Evolutionary conservation across 371 early-diverging fungal genomes (phyloP).

Genomic region (Smittium culicis): DNA sequence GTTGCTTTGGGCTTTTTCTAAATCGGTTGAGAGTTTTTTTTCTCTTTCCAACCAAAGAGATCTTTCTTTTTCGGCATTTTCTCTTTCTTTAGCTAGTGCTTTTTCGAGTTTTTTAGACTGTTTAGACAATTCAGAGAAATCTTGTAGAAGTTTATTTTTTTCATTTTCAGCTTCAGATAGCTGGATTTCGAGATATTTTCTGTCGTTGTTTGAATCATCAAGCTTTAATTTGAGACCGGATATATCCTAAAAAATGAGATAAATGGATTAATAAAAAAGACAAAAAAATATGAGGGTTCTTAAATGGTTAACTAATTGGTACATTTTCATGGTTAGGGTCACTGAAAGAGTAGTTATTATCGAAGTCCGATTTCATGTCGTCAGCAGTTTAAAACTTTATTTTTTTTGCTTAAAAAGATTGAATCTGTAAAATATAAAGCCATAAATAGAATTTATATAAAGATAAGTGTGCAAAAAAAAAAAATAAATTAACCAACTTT

Average conservation of each 20-base stretch:
- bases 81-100: neutral
- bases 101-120: neutral
- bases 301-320: no score
- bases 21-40: neutral
- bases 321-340: no score
- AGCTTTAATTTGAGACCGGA: neutral
- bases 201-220: neutral
- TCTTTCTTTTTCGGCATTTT: constrained; percentile 4
- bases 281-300: neutral
- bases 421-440: no score
- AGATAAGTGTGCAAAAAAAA: no score
- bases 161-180: neutral
- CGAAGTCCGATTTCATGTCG: no score
- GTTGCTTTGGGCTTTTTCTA: neutral
- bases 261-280: neutral
- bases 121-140: neutral
- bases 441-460: no score
- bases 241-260: neutral
- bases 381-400: no score
- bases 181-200: neutral
- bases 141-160: neutral
- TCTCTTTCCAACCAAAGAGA: neutral
- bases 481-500: no score
- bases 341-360: no score
- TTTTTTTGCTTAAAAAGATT: no score